Conservation (phyloP, 306 rosid genomes). For the Prunus mira region DNA sequence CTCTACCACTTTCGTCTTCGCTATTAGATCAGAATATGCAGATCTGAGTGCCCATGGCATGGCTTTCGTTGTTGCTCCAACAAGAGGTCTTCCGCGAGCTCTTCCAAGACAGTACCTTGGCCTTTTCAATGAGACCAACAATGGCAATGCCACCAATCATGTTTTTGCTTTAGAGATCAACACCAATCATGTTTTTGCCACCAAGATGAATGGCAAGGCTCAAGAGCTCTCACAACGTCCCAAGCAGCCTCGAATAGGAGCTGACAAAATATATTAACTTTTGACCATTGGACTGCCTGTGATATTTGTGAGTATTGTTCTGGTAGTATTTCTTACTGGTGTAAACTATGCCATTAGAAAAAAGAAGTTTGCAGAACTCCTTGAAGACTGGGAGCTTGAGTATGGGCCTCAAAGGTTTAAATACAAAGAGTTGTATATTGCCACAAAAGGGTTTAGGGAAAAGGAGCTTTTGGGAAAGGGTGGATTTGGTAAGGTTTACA, state of each 20-base stretch:
- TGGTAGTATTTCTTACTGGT: conserved; percentile 10
- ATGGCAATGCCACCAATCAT: conserved; percentile 38
- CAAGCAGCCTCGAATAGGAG: conserved; percentile 26
- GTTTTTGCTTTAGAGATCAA: conserved; percentile 61
- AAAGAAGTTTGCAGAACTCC: conserved; percentile 26
- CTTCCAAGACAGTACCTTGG: conserved; percentile 50
- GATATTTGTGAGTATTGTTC: not conserved
- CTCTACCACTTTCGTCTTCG: conserved; percentile 58
- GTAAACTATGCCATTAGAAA: conserved; percentile 19
- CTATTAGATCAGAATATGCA: conserved; percentile 38
- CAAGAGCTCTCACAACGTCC: conserved; percentile 49
- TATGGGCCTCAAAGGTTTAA: conserved; percentile 37
- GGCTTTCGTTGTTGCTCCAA: conserved; percentile 51
- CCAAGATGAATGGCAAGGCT: conserved; percentile 44
- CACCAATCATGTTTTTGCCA: conserved; percentile 50
- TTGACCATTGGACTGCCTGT: conserved; percentile 24
- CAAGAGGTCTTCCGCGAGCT: conserved; percentile 39
- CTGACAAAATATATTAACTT: not conserved
- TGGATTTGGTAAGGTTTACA: conserved; percentile 37
- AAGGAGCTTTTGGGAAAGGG: conserved; percentile 27
- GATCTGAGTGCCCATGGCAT: conserved; percentile 57
- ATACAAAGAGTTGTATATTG: conserved; percentile 31
- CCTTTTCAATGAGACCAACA: conserved; percentile 40
- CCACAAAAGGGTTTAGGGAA: conserved; percentile 39
- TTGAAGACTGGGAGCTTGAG: conserved; percentile 41